These are phyloP conservation scores for Pezicula neosporulosa DNA, from an alignment of 2,329 filamentous ascomycete genomes.

Conservation along the genomic window DNA sequence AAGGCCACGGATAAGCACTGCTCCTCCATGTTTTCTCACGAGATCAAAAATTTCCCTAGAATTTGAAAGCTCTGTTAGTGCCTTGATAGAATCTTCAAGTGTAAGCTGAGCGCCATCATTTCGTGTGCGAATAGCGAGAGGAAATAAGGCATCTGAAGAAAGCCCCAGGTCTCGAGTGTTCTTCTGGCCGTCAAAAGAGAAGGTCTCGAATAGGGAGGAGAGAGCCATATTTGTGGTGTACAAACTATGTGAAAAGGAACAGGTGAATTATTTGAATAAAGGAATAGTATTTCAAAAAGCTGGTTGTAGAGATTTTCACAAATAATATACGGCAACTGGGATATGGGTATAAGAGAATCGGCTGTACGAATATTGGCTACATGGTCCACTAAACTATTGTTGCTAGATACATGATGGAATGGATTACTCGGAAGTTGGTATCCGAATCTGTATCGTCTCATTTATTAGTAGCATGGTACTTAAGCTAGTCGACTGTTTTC, in stretches of 20 bases:
- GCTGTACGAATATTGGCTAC: too few species aligned
- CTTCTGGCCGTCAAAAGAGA: background rate
- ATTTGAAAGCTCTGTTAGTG: slow-evolving; percentile 13
- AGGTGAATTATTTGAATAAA: background rate
- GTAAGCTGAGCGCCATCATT: too few species aligned
- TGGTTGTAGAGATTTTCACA: background rate
- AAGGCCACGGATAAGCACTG: slow-evolving; percentile 42
- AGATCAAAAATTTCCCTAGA: slow-evolving; percentile 25
- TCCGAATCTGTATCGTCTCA: too few species aligned
- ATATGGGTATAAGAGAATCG: too few species aligned
- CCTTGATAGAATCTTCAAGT: slow-evolving; percentile 2
- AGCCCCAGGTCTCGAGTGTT: background rate
- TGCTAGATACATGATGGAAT: too few species aligned
- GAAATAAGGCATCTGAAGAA: background rate
- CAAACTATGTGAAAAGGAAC: background rate
- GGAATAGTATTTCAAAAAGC: background rate
- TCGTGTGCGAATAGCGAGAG: too few species aligned
- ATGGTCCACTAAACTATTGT: too few species aligned
- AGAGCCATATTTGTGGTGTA: background rate
- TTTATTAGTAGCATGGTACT: too few species aligned
- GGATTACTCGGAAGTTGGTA: too few species aligned
- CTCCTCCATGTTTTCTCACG: slow-evolving; percentile 31
- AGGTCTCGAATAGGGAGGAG: background rate
- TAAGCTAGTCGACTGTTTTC: too few species aligned
- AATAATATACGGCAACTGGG: background rate